Evolutionary conservation across 2,329 filamentous ascomycete species (phyloP).

Genomic region (Colletotrichum zoysiae): DNA sequence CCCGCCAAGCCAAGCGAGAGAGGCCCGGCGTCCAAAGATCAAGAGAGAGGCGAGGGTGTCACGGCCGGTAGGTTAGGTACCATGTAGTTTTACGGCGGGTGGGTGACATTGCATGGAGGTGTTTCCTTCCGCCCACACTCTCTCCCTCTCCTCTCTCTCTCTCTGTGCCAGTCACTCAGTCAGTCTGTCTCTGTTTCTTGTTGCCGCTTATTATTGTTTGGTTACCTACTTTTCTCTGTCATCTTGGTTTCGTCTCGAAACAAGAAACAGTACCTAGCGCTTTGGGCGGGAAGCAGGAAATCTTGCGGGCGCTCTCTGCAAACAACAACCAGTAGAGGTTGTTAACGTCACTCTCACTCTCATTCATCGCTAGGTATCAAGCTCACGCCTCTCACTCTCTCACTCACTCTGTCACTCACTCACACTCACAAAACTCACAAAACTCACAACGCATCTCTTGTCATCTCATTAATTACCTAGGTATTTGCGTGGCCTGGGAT

Average conservation of each 20-base stretch:
- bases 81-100: neutral
- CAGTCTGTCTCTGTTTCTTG: too few relatives aligned
- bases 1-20: neutral
- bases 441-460: neutral
- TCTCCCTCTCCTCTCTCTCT: neutral
- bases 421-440: too few relatives aligned
- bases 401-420: neutral
- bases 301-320: conserved; percentile 1
- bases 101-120: neutral
- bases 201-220: neutral
- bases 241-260: neutral
- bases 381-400: neutral
- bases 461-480: neutral
- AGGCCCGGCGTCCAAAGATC: neutral
- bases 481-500: neutral
- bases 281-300: neutral
- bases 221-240: neutral
- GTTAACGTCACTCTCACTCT: neutral
- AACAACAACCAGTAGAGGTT: neutral
- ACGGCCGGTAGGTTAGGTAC: neutral
- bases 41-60: neutral
- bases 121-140: neutral
- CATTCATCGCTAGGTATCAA: neutral
- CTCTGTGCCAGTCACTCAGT: too few relatives aligned
- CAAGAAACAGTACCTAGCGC: neutral